A percentile compares a stretch with the other conserved stretches of the same genome.
Conservation (phyloP, 768 basidiomycete species). For the Pleurotus tuoliensis region DNA sequence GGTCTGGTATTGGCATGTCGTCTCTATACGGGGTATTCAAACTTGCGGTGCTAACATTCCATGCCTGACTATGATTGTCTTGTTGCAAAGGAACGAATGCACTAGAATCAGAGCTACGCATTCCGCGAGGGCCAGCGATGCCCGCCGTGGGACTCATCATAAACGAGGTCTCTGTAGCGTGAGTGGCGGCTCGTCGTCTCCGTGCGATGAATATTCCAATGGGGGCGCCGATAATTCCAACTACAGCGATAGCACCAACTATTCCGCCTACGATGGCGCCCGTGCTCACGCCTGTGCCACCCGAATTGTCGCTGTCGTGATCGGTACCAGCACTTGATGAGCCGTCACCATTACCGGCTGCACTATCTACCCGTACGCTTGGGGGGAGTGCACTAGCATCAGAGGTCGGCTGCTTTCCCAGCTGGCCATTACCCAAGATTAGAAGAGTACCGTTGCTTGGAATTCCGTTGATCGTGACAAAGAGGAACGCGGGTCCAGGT, state of each 20-base stretch:
- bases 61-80: conserved; percentile 51
- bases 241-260: conserved; percentile 35
- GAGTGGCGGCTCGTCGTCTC: background rate
- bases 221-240: conserved; percentile 33
- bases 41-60: conserved; percentile 52
- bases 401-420: conserved; percentile 64
- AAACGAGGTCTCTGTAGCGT: conserved; percentile 14
- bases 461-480: conserved; percentile 79
- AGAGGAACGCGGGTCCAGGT: conserved; percentile 85
- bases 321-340: conserved; percentile 12
- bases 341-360: conserved; percentile 31
- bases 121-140: conserved; percentile 23
- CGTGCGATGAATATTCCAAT: conserved; percentile 8
- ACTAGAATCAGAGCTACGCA: conserved; percentile 58
- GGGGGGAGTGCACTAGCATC: conserved; percentile 43
- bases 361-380: conserved; percentile 41
- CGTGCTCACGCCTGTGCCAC: conserved; percentile 3
- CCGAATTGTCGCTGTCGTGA: conserved; percentile 13
- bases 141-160: conserved; percentile 13
- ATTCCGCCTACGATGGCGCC: conserved; percentile 35
- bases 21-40: conserved; percentile 37
- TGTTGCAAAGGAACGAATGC: conserved; percentile 72
- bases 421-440: conserved; percentile 73
- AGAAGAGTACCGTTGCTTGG: conserved; percentile 77
- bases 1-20: conserved; percentile 14